Evolutionary conservation across 441 rosid genomes (phyloP).

Genomic region (Raphanus hybrid): DNA sequence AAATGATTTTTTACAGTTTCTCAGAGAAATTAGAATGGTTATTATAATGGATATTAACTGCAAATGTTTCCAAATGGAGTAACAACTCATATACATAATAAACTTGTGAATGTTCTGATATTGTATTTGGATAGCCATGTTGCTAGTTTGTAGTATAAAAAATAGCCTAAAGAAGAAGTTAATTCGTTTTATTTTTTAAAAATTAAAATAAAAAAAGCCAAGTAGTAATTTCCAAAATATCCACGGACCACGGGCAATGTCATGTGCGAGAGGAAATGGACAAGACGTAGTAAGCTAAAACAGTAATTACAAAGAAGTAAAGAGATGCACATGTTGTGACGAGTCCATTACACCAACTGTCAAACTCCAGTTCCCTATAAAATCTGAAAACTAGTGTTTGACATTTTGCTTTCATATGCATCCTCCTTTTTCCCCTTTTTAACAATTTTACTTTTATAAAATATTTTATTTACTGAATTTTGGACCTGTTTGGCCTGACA

Average conservation of each 20-base stretch:
- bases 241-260: conserved; percentile 20
- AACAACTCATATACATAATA: neutral
- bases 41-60: neutral
- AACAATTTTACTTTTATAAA: conserved; percentile 3
- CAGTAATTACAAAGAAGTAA: conserved; percentile 36
- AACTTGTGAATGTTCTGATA: neutral
- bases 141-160: neutral
- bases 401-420: conserved; percentile 77
- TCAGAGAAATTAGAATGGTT: no score
- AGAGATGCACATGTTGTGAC: conserved; percentile 45
- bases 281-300: conserved; percentile 37
- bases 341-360: conserved; percentile 48
- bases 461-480: conserved; percentile 10
- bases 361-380: conserved; percentile 59
- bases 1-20: no score
- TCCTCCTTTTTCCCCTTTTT: conserved; percentile 27
- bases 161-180: neutral
- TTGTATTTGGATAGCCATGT: neutral
- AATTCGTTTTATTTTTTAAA: neutral
- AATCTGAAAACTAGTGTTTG: conserved; percentile 70
- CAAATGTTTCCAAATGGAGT: neutral
- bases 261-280: conserved; percentile 33
- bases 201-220: neutral
- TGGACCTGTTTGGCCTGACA: conserved; percentile 45
- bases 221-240: neutral